Conservation (phyloP, 805 yeast genomes). For the Wickerhamomyces bisporus region DNA sequence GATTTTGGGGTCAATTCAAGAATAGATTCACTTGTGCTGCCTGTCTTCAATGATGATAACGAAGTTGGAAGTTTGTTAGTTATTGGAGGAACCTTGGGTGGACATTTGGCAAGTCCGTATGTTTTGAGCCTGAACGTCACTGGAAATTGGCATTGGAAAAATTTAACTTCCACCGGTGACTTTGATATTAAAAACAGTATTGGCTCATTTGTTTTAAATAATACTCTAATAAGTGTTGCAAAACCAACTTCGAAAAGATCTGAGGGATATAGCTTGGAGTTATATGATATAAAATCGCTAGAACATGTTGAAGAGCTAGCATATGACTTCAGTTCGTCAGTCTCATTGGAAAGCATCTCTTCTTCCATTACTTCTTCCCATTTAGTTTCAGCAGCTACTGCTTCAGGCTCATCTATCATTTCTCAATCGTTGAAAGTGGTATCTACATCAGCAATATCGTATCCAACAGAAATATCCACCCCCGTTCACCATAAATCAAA, state of each 20-base stretch:
- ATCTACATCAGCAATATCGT: background rate
- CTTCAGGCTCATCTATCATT: background rate
- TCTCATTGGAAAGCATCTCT: too few relatives aligned
- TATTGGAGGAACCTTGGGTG: conserved; percentile 53
- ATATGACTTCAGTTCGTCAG: too few relatives aligned
- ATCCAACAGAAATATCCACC: background rate
- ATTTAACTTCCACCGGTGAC: conserved; percentile 17
- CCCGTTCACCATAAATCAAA: background rate
- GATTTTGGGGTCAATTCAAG: conserved; percentile 45
- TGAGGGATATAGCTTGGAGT: conserved; percentile 28
- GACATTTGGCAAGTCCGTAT: conserved; percentile 37
- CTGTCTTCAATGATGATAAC: conserved; percentile 36
- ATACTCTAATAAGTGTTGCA: conserved; percentile 42
- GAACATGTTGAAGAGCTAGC: conserved; percentile 20
- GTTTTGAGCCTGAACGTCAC: conserved; percentile 19
- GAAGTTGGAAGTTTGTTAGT: conserved; percentile 37
- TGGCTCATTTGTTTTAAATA: conserved; percentile 51
- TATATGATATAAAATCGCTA: conserved; percentile 38
- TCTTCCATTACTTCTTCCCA: too few relatives aligned
- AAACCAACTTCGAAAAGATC: conserved; percentile 18
- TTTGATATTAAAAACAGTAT: conserved; percentile 25
- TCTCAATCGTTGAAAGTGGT: background rate
- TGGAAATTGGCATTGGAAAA: conserved; percentile 20
- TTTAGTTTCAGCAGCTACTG: background rate
- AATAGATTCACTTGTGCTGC: conserved; percentile 46